phyloP scores from a whole-genome alignment of 2,329 filamentous ascomycete genomes.

The Fusarium transvaalense region DNA sequence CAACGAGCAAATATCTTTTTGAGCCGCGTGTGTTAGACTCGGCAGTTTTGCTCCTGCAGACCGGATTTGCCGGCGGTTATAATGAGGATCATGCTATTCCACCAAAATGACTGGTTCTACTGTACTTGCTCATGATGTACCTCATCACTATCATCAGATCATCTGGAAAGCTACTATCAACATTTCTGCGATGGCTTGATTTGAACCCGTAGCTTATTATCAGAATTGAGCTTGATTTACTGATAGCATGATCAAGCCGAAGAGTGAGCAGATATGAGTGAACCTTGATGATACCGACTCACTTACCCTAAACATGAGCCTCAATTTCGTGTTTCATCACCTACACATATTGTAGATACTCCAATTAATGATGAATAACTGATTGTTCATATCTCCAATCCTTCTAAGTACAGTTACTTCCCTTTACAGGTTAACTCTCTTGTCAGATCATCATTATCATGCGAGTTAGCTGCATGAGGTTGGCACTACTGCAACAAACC shows the following conservation, averaged over 20 bases:
- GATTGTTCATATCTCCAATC: neutral
- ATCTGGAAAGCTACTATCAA: conserved; percentile 11
- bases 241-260: neutral
- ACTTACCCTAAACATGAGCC: conserved; percentile 4
- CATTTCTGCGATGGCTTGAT: neutral
- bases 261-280: conserved; percentile 2
- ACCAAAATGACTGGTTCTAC: neutral
- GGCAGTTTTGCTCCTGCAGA: conserved; percentile 3
- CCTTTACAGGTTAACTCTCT: too few species aligned
- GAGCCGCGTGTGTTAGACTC: neutral
- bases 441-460: conserved; percentile 19
- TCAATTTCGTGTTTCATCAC: neutral
- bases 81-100: conserved; percentile 16
- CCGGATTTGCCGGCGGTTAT: conserved; percentile 19
- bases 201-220: neutral
- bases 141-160: conserved; percentile 30
- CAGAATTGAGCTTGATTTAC: neutral
- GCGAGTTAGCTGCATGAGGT: neutral
- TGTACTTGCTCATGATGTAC: neutral
- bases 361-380: neutral
- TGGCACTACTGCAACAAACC: conserved; percentile 26
- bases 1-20: neutral
- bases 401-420: rapidly evolving
- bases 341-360: neutral
- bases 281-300: neutral